phyloP scores from a whole-genome alignment of 495 filamentous ascomycete genomes.

The Penicillium malachiteum region DNA sequence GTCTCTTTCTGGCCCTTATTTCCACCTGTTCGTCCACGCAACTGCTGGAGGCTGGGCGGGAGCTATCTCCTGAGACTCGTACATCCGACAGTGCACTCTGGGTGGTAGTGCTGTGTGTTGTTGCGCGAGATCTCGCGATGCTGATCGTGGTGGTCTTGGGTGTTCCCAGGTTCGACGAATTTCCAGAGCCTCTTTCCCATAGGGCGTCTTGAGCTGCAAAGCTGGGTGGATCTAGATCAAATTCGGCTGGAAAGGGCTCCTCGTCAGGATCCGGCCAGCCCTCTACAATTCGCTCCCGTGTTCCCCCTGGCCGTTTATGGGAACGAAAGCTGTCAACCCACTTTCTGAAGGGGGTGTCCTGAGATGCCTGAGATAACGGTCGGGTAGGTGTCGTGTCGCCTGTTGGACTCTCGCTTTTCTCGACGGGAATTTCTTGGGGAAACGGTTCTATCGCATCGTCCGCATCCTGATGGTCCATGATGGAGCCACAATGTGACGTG shows the following conservation, averaged over 20 bases:
- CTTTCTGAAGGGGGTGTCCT: conserved; percentile 42
- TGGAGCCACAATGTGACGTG: conserved; percentile 7
- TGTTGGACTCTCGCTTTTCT: conserved; percentile 4
- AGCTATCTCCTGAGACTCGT: conserved; percentile 68
- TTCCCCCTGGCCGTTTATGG: conserved; percentile 30
- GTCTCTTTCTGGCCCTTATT: conserved; percentile 68
- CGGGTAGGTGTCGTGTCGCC: conserved; percentile 2
- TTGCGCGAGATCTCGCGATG: conserved; percentile 58
- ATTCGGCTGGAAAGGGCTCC: conserved; percentile 20
- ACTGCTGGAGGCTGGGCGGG: conserved; percentile 48
- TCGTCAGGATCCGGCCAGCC: conserved; percentile 43
- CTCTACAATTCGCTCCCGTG: conserved; percentile 30
- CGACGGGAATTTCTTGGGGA: conserved; percentile 11
- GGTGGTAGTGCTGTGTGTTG: conserved; percentile 49
- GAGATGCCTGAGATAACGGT: background rate
- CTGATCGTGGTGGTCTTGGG: conserved; percentile 77
- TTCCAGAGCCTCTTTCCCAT: conserved; percentile 60
- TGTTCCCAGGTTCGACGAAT: conserved; percentile 72
- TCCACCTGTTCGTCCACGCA: conserved; percentile 69
- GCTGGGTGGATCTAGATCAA: background rate
- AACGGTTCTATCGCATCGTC: conserved; percentile 4
- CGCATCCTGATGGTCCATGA: conserved; percentile 14
- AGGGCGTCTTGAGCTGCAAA: conserved; percentile 34
- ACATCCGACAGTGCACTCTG: conserved; percentile 55
- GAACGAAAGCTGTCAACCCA: conserved; percentile 57